Base-by-base conservation (phyloP, 306 rosid genomes). In the Prinsepia uniflora region DNA sequence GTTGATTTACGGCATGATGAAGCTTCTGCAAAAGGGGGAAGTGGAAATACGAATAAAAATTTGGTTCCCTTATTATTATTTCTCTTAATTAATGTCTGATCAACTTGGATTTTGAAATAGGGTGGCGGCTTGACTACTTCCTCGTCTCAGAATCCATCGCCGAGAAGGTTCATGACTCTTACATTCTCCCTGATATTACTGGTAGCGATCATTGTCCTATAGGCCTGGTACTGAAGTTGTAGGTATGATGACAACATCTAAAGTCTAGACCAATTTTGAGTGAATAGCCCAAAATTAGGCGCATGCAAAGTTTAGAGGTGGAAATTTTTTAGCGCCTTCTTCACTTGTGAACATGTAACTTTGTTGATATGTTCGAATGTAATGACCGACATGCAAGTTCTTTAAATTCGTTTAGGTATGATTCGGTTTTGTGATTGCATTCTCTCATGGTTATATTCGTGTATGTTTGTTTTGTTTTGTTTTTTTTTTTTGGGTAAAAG, bases 121-220 rank as follows among this genome's bases (percentile, higher is more conserved):
- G 98, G 68, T 93, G 98, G 98, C 92, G 98, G 69, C 86, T 93
- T 44, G 98, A 93, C 82, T 93, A 93, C 83, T 90, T 90, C 89
- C 97, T 93, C 15, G 88, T 89, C 63, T 93, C 98, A 18, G 96
- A 89, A 65, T 84, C 89, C 73, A 78, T 93, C 47, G 92, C 86
- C 2, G 90, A 88, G 71, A 85, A 84, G 70, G 94, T 89, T 66
- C 86, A 93, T 5, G 98, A 93, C 73, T 93, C 98, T 0, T 93
- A 90, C 84, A 88, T 90, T 78, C 82, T 90, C 49, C 90, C 98
- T 18, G 96, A 93, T 77, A 79, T 90, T 13, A 34, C 64, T 30
- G 98, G 98, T 24, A 93, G 98, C 52, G 98, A 93, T 83, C 98
- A 93, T 80, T 93, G 97, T 18, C 97, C 97, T 49, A 68, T 90